Percentiles rank a stretch among this genome's conserved stretches.
These are phyloP conservation scores for Cardamine resedifolia DNA, from an alignment of 345 rosid genomes.

Conservation along the genomic window DNA sequence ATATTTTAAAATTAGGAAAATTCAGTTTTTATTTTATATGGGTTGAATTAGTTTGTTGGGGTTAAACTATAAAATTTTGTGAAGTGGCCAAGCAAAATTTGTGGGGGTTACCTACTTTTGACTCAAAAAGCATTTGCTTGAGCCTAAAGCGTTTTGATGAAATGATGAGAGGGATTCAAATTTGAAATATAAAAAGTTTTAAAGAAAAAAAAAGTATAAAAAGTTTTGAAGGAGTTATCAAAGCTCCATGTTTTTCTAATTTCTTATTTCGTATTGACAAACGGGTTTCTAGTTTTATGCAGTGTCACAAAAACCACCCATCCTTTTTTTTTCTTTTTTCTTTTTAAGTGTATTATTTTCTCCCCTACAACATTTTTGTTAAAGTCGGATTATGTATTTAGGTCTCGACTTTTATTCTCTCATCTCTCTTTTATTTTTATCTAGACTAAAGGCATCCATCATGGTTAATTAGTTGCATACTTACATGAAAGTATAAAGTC, in stretches of 20 bases:
- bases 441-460: too few relatives aligned
- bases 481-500: too few relatives aligned
- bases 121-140: constrained; percentile 15
- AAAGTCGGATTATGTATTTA: too few relatives aligned
- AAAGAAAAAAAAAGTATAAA: background rate
- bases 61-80: background rate
- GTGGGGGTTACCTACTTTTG: constrained; percentile 16
- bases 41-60: background rate
- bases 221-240: background rate
- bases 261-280: background rate
- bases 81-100: constrained; percentile 5
- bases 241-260: background rate
- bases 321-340: background rate
- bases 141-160: constrained; percentile 12
- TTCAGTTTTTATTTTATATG: background rate
- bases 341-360: background rate
- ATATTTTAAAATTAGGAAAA: background rate
- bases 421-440: too few relatives aligned
- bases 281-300: background rate
- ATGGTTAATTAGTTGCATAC: too few relatives aligned
- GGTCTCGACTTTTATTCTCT: too few relatives aligned
- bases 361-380: background rate
- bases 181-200: constrained; percentile 9
- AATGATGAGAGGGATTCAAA: constrained; percentile 14
- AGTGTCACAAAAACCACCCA: background rate